phyloP scores from a whole-genome alignment of 345 rosid species.

The Excoecaria cochinchinensis region DNA sequence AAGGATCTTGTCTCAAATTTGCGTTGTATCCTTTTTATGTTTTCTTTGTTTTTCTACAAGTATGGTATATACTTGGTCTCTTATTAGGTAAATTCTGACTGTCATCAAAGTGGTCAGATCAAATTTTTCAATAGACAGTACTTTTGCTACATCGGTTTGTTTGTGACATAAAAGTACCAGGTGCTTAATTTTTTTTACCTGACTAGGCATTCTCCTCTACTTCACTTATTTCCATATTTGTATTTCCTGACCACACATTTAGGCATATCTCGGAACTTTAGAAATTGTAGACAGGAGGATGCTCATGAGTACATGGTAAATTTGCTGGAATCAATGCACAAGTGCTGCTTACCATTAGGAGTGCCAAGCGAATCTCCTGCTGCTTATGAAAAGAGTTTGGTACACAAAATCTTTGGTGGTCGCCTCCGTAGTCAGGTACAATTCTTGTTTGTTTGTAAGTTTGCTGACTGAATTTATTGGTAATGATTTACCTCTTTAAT shows the following conservation, averaged over 20 bases:
- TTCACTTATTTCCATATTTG: constrained; percentile 21
- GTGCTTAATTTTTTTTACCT: neutral
- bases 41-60: constrained; percentile 4
- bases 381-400: constrained; percentile 92
- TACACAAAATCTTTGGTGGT: constrained; percentile 95
- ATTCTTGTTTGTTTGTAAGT: neutral
- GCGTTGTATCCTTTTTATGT: constrained; percentile 66
- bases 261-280: constrained; percentile 90
- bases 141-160: neutral
- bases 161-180: neutral
- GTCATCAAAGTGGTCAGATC: neutral
- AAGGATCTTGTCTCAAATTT: constrained; percentile 86
- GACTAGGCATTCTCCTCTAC: neutral
- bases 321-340: constrained; percentile 95
- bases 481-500: neutral
- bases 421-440: constrained; percentile 86
- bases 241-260: constrained; percentile 40
- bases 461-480: neutral
- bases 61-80: neutral
- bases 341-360: constrained; percentile 92
- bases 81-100: neutral
- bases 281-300: constrained; percentile 84
- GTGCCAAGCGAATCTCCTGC: constrained; percentile 82
- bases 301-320: constrained; percentile 98
- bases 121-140: neutral